Evolutionary conservation across 2,329 filamentous ascomycete species (phyloP).

Genomic region (Nigrospora oryzae): DNA sequence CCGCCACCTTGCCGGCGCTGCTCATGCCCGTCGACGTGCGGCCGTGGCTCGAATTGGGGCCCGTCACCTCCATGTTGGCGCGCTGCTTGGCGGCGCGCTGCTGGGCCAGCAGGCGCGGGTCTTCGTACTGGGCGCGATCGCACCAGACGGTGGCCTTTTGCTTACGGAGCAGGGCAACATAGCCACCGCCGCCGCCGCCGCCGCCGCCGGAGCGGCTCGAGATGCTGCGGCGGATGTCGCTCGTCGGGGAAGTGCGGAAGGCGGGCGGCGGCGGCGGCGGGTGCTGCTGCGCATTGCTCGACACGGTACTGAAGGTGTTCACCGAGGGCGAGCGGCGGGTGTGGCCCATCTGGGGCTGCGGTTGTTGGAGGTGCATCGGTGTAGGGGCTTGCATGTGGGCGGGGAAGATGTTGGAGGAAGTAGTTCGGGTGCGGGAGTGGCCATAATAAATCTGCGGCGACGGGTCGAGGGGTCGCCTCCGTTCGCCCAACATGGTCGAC

Average conservation of each 20-base stretch:
- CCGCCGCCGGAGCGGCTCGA: constrained; percentile 63
- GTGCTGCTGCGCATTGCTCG: constrained; percentile 44
- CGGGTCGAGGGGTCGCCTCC: constrained; percentile 18
- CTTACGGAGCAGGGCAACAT: constrained; percentile 90
- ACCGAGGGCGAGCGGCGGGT: constrained; percentile 55
- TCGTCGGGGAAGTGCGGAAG: constrained; percentile 46
- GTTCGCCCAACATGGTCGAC: constrained; percentile 17
- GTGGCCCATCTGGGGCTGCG: constrained; percentile 20
- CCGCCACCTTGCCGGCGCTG: constrained; percentile 57
- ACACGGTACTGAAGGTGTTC: constrained; percentile 61
- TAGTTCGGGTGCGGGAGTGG: constrained; percentile 48
- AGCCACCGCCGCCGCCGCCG: constrained; percentile 52
- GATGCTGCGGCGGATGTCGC: constrained; percentile 64
- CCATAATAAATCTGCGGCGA: constrained; percentile 35
- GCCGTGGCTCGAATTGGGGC: constrained; percentile 36
- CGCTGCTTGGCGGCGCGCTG: constrained; percentile 82
- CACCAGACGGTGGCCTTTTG: constrained; percentile 99
- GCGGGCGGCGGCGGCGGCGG: constrained; percentile 41
- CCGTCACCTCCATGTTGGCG: constrained; percentile 75
- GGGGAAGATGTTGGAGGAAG: constrained; percentile 44
- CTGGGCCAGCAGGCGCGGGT: constrained; percentile 73
- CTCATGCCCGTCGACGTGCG: constrained; percentile 57
- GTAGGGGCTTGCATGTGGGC: constrained; percentile 12
- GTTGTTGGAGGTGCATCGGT: constrained; percentile 25
- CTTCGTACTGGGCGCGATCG: constrained; percentile 86